Percentiles rank a stretch among this genome's conserved stretches.
Evolutionary conservation across 345 rosid species (phyloP).

Genomic region (Dovyalis caffra): DNA sequence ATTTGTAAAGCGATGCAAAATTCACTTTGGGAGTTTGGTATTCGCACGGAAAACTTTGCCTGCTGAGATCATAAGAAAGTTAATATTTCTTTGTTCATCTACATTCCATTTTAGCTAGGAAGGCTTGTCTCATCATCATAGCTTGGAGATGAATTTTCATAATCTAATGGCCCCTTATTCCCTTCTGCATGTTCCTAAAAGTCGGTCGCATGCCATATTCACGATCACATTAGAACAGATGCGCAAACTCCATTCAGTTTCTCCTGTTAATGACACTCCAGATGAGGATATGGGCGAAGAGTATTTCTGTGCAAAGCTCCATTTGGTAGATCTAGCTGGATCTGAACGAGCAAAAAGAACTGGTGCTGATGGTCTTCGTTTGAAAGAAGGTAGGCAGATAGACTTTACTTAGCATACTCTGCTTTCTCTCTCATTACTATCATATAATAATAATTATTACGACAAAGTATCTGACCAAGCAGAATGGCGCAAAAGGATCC

Average conservation of each 20-base stretch:
- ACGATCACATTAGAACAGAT: constrained; percentile 93
- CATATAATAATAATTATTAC: too few species aligned
- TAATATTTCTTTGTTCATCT: not conserved
- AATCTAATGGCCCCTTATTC: constrained; percentile 26
- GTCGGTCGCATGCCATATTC: constrained; percentile 99
- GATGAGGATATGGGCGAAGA: constrained; percentile 72
- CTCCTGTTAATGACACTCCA: constrained; percentile 40
- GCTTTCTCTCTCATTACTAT: not conserved
- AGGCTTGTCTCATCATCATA: constrained; percentile 14
- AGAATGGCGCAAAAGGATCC: too few species aligned
- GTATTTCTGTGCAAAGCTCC: constrained; percentile 92
- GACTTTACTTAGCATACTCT: not conserved
- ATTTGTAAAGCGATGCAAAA: not conserved
- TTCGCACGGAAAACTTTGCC: constrained; percentile 2
- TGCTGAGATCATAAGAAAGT: not conserved
- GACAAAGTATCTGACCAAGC: too few species aligned
- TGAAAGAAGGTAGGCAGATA: constrained; percentile 75
- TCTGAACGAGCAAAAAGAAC: constrained; percentile 96
- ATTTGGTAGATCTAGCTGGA: constrained; percentile 98
- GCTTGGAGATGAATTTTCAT: constrained; percentile 12
- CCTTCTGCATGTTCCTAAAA: constrained; percentile 41
- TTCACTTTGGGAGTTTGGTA: not conserved
- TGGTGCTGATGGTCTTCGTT: constrained; percentile 88
- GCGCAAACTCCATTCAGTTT: constrained; percentile 64
- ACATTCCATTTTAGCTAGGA: constrained; percentile 3